Base-by-base conservation (phyloP, 2,329 filamentous ascomycete genomes). In the Orbilia brochopaga region DNA sequence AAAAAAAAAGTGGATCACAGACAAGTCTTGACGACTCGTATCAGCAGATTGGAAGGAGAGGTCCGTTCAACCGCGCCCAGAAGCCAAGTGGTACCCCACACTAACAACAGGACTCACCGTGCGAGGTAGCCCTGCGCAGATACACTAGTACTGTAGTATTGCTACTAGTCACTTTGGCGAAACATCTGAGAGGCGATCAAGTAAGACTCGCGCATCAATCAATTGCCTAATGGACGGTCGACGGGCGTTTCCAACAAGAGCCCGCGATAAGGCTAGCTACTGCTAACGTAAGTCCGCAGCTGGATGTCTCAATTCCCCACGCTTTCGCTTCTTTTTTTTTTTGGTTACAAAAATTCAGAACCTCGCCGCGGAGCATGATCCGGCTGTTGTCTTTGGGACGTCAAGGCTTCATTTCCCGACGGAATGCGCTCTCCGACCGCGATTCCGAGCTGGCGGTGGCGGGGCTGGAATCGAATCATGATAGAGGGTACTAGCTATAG, bases 301-400 rank as follows among this genome's bases (percentile, higher is more conserved):
- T 52, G 51, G 44, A 21, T 69, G 65, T 54, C 44, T 62, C 65
- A 63, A 58, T 32, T 63, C 53, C 58, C 58, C 66, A 70, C 66
- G 66, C 65, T 21, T 19, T 24, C 55, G 23, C 62, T 23, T 17
- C 8, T 8, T 15, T 17, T 48, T 21, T 17, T 10, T 48, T 21
- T 21, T 19, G n/a, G n/a, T n/a, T n/a, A n/a, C n/a, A n/a, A n/a
- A n/a, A n/a, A n/a, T 32, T 8, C 27, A 3, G 8, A 8, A 8
- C 27, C 27, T 32, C 27, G 27, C 27, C 4, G 27, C 27, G 27
- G 4, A 3, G 27, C 27, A 32, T 32, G 27, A 32, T 32, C 27
- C 27, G 8, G 27, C 27, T 32, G 8, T 32, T 32, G 27, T 32
- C 27, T 32, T 32, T 3, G 27, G 27, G 27, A 32, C 27, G 27